phyloP scores from a whole-genome alignment of 106 monocot species.

The Dioscorea zingiberensis region DNA sequence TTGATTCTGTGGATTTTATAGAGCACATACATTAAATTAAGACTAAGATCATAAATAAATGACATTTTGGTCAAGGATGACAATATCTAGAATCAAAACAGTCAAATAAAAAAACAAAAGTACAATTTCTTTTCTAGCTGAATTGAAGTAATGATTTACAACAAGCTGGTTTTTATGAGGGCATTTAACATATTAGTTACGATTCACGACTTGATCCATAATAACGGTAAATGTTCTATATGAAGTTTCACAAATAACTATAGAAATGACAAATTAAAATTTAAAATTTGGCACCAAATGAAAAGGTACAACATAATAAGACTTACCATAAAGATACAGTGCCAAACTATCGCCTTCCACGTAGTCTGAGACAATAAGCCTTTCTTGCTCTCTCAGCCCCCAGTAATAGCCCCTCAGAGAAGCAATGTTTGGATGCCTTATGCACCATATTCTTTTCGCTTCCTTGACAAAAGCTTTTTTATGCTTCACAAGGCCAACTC shows the following conservation, averaged over 20 bases:
- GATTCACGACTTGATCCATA: too few relatives aligned
- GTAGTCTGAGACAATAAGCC: slow-evolving; percentile 74
- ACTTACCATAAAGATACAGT: slow-evolving; percentile 83
- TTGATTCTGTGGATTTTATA: slow-evolving; percentile 43
- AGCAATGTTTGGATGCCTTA: slow-evolving; percentile 66
- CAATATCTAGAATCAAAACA: background rate
- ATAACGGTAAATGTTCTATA: too few relatives aligned
- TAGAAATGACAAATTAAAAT: too few relatives aligned
- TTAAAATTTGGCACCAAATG: too few relatives aligned
- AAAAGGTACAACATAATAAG: background rate
- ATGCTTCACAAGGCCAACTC: slow-evolving; percentile 72
- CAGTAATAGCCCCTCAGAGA: slow-evolving; percentile 82
- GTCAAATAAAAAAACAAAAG: too few relatives aligned
- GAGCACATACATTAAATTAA: background rate
- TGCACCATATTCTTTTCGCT: slow-evolving; percentile 66
- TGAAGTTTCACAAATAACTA: too few relatives aligned
- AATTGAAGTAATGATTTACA: too few relatives aligned
- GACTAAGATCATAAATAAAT: background rate
- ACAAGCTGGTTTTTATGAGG: too few relatives aligned
- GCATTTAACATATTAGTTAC: too few relatives aligned
- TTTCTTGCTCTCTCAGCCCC: slow-evolving; percentile 79
- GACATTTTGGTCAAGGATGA: background rate
- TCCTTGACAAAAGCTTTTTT: slow-evolving; percentile 90
- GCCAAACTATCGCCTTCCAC: slow-evolving; percentile 71
- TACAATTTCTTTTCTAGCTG: too few relatives aligned